Evolutionary conservation across 208 protist genomes (phyloP).

Genomic region (Crithidia bombi): DNA sequence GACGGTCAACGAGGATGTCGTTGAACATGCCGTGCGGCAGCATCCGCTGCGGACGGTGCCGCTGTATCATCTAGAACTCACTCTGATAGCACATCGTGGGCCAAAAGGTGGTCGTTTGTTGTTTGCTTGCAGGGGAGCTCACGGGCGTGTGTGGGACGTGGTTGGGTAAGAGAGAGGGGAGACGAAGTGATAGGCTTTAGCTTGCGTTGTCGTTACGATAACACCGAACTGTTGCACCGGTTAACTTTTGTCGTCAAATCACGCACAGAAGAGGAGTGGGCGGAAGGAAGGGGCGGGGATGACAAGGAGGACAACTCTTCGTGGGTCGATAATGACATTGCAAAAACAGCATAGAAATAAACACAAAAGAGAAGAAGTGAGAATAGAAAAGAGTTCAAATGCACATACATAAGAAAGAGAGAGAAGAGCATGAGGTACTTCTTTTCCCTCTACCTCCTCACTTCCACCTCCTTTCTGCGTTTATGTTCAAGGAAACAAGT

Average conservation of each 20-base stretch:
- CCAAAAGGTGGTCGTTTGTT: too few species aligned
- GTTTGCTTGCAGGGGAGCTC: too few species aligned
- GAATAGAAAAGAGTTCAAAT: constrained; percentile 6
- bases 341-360: not conserved
- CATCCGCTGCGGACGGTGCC: constrained; percentile 17
- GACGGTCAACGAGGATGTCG: constrained; percentile 46
- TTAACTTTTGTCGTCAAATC: not conserved
- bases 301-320: not conserved
- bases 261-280: not conserved
- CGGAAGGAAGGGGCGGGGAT: not conserved
- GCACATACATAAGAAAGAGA: constrained; percentile 8
- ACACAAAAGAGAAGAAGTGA: constrained; percentile 13
- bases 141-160: too few species aligned
- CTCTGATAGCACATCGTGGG: constrained; percentile 3
- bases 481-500: too few species aligned
- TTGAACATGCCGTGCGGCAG: constrained; percentile 57
- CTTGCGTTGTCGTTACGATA: too few species aligned
- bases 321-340: not conserved
- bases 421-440: too few species aligned
- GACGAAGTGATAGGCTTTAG: too few species aligned
- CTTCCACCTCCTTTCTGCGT: too few species aligned
- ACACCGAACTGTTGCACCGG: too few species aligned
- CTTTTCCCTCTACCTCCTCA: too few species aligned
- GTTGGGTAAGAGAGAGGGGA: too few species aligned
- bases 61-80: constrained; percentile 22